These are phyloP conservation scores for Diutina scorzettiae DNA, from an alignment of 1,139 yeast genomes.

Conservation along the genomic window DNA sequence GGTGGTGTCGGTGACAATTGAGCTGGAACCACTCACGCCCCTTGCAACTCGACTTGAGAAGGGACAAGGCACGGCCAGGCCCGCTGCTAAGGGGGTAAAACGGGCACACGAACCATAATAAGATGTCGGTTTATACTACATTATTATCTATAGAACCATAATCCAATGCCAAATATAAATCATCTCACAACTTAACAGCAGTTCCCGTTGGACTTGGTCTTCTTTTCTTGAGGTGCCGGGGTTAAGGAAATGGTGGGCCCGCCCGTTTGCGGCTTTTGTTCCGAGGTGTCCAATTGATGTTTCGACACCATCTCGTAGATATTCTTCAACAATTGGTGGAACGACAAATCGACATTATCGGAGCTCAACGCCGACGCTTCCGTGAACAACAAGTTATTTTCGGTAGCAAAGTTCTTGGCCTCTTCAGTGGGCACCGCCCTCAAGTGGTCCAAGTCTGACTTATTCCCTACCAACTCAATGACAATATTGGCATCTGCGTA, in stretches of 20 bases:
- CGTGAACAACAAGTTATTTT: slow-evolving; percentile 82
- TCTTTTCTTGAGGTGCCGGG: slow-evolving; percentile 80
- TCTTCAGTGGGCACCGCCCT: slow-evolving; percentile 98
- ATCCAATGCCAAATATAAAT: background rate
- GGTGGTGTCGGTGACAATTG: slow-evolving; percentile 72
- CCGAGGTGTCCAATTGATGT: slow-evolving; percentile 72
- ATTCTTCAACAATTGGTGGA: slow-evolving; percentile 83
- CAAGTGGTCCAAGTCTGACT: slow-evolving; percentile 88
- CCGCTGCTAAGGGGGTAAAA: slow-evolving; percentile 10
- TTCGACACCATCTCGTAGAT: slow-evolving; percentile 88
- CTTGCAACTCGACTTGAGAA: slow-evolving; percentile 29
- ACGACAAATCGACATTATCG: slow-evolving; percentile 89
- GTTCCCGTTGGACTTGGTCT: slow-evolving; percentile 47
- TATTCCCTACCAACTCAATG: slow-evolving; percentile 89
- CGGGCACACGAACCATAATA: background rate
- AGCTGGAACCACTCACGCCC: slow-evolving; percentile 58
- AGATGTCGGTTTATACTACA: slow-evolving; percentile 2
- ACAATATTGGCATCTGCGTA: slow-evolving; percentile 97
- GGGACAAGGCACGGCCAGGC: slow-evolving; percentile 31
- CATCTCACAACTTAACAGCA: slow-evolving; percentile 38
- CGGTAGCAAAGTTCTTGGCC: slow-evolving; percentile 90
- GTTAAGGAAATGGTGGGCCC: slow-evolving; percentile 92
- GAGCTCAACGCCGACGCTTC: slow-evolving; percentile 97
- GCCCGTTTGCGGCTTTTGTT: slow-evolving; percentile 22
- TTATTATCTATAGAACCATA: slow-evolving; percentile 5